These are phyloP conservation scores for Coleophoma eucalyptorum DNA, from an alignment of 2,329 filamentous ascomycete species.

Conservation along the genomic window DNA sequence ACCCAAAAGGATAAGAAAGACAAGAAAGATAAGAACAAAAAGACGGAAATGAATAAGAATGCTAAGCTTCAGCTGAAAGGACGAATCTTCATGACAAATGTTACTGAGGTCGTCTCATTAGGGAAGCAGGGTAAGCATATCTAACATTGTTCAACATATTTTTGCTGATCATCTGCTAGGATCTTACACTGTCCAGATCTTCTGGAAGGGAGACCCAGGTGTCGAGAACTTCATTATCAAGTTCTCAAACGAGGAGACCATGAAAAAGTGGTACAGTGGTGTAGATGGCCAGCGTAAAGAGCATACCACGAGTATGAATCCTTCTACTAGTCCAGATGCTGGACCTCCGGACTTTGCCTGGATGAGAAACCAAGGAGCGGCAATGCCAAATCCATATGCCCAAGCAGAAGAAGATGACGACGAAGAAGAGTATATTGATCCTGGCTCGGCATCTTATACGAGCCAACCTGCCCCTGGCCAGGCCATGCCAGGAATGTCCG, in stretches of 20 bases:
- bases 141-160: constrained; percentile 1
- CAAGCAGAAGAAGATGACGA: constrained; percentile 61
- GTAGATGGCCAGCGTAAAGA: constrained; percentile 73
- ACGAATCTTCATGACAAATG: constrained; percentile 98
- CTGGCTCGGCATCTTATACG: constrained; percentile 27
- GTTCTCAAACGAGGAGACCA: constrained; percentile 84
- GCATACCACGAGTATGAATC: constrained; percentile 47
- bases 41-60: constrained; percentile 60
- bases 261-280: constrained; percentile 86
- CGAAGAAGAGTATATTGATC: constrained; percentile 41
- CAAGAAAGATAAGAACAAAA: constrained; percentile 70
- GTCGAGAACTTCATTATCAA: constrained; percentile 96
- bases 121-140: constrained; percentile 79
- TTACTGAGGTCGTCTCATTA: constrained; percentile 87
- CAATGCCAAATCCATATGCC: constrained; percentile 79
- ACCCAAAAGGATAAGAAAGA: constrained; percentile 71
- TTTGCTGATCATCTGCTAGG: constrained; percentile 42
- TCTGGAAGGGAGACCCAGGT: constrained; percentile 95
- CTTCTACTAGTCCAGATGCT: constrained; percentile 37
- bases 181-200: constrained; percentile 93
- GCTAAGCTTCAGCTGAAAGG: constrained; percentile 90
- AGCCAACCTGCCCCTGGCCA: constrained; percentile 21
- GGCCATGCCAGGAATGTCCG: constrained; percentile 23
- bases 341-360: constrained; percentile 69
- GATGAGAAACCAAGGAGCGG: constrained; percentile 63